These are phyloP conservation scores for Helianthus annuus DNA, from an alignment of 129 eudicot genomes.

Conservation along the genomic window HanXRQr2.0-SUNRISE NC_035447.2:33398525-33399024, in stretches of 20 bases:
- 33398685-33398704: conserved; percentile 98
- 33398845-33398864: background rate
- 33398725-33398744: conserved; percentile 83
- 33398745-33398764: conserved; percentile 92
- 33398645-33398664: conserved; percentile 93
- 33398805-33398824: conserved; percentile 5
- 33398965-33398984: too few relatives aligned
- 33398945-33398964: too few relatives aligned
- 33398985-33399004: too few relatives aligned
- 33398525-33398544: conserved; percentile 1
- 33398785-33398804: conserved; percentile 59
- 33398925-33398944: too few relatives aligned
- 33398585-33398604: conserved; percentile 80
- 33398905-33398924: too few relatives aligned
- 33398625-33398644: conserved; percentile 96
- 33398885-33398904: too few relatives aligned
- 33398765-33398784: conserved; percentile 90
- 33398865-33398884: background rate
- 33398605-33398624: conserved; percentile 91
- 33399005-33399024: too few relatives aligned
- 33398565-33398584: conserved; percentile 9
- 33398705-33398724: conserved; percentile 88
- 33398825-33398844: background rate
- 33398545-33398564: background rate
- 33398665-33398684: conserved; percentile 94